Percentiles rank a stretch among this genome's conserved stretches.
Conservation (phyloP, 305 asterid genomes). For the Solanum hybrid region DNA sequence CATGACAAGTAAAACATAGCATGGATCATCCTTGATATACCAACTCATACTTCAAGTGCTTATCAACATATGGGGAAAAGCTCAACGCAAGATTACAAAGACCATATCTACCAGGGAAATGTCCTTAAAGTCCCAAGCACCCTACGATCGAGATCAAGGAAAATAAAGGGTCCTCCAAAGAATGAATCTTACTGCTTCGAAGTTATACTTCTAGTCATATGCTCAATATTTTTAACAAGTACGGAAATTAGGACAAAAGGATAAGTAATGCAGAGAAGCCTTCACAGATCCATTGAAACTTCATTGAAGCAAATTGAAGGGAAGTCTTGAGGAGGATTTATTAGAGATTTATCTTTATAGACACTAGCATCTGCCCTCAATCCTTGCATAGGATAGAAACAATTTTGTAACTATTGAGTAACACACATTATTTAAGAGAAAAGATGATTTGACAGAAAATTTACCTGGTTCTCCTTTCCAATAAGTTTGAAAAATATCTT, state of each 20-base stretch:
- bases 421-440: not conserved
- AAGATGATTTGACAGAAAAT: not conserved
- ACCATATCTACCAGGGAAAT: not conserved
- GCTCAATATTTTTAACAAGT: not conserved
- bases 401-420: not conserved
- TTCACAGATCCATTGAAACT: not conserved
- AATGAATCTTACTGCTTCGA: not conserved
- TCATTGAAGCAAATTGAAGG: not conserved
- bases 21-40: not conserved
- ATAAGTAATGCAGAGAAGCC: not conserved
- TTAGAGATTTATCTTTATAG: not conserved
- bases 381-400: not conserved
- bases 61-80: not conserved
- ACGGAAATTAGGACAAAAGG: not conserved
- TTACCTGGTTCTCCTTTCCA: not conserved
- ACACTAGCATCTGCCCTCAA: not conserved
- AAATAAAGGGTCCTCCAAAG: not conserved
- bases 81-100: not conserved
- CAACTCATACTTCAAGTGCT: not conserved
- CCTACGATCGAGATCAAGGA: not conserved
- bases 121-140: slow-evolving; percentile 3
- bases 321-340: not conserved
- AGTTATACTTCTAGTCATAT: not conserved
- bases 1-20: not conserved
- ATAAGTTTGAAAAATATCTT: not conserved